Base-by-base conservation (phyloP, 495 filamentous ascomycete species). In the Talaromyces stipitatus region DNA sequence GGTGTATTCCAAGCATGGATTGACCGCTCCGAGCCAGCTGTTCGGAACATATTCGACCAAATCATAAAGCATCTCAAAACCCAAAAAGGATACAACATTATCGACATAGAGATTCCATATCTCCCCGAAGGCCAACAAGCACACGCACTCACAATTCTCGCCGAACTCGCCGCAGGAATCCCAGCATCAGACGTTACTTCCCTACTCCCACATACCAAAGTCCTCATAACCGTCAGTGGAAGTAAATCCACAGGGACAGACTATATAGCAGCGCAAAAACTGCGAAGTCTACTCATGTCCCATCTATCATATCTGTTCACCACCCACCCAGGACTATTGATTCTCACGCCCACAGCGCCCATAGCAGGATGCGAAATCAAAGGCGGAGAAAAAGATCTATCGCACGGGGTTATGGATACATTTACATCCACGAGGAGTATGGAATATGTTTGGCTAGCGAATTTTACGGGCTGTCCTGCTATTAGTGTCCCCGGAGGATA, bases 391-490 rank as follows among this genome's bases (percentile, higher is more conserved):
- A 70, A 65, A 14, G 82, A 85, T 55, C 70, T 89, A 23, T 69
- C 70, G 29, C 78, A 83, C 41, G 92, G 92, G 1, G 72, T 90
- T 54, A 85, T 77, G 14, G 86, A 97, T 68, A 86, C 80, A 1
- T 90, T 91, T 64, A 72, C 66, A 58, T 85, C 82, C 11, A 72
- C 96, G 4, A 73, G 84, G 23, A 91, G 82, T 65, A 96, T 96
- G 90, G 84, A 85, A 71, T 97, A 90, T 71, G 87, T 85, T 27
- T 96, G 88, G 83, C 66, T 92, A 46, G 90, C 92, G 6, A 97
- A 97, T 64, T 86, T 88, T 58, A 81, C 72, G 1, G 92, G 92
- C 0, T 86, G 85, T 60, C 92, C 92, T 0, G 82, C 88, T 8
- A 83, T 96, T n/a, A 85, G 64, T 45, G 79, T 84, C 45, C 92